Conservation (phyloP, 2,329 filamentous ascomycete species). For the Cladophialophora psammophila region DNA sequence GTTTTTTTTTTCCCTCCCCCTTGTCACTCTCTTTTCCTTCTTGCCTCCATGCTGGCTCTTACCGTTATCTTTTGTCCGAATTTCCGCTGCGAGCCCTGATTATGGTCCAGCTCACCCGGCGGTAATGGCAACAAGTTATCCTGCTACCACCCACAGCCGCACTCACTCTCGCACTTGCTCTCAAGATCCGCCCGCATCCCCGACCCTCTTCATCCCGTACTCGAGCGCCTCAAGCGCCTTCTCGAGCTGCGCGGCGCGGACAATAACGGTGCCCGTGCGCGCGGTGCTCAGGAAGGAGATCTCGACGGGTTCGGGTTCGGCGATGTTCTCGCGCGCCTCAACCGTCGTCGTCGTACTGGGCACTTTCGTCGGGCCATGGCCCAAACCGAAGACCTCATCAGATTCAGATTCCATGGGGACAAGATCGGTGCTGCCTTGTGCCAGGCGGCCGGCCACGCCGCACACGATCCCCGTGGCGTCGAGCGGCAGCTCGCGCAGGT, state of each 20-base stretch:
- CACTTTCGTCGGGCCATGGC: not conserved
- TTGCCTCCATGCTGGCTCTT: no score
- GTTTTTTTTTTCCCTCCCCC: no score
- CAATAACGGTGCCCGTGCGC: constrained; percentile 85
- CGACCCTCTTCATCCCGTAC: constrained; percentile 41
- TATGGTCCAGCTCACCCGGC: no score
- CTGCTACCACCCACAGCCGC: no score
- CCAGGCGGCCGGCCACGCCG: constrained; percentile 83
- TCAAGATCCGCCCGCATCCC: not conserved
- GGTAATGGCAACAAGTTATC: no score
- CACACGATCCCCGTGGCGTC: constrained; percentile 96
- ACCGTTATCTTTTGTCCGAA: no score
- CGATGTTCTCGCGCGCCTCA: not conserved
- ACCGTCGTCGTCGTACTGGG: not conserved
- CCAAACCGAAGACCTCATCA: not conserved
- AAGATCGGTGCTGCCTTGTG: constrained; percentile 69
- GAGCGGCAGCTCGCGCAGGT: constrained; percentile 78
- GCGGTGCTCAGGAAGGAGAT: constrained; percentile 92
- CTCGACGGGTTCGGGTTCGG: constrained; percentile 62
- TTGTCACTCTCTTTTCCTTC: no score
- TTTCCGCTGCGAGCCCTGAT: no score
- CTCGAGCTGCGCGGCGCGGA: constrained; percentile 76
- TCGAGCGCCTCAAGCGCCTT: constrained; percentile 75
- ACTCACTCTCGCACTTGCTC: not conserved
- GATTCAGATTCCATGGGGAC: not conserved